These are phyloP conservation scores for Aphanomyces euteiches DNA, from an alignment of 352 stramenopile genomes.

Conservation along the genomic window DNA sequence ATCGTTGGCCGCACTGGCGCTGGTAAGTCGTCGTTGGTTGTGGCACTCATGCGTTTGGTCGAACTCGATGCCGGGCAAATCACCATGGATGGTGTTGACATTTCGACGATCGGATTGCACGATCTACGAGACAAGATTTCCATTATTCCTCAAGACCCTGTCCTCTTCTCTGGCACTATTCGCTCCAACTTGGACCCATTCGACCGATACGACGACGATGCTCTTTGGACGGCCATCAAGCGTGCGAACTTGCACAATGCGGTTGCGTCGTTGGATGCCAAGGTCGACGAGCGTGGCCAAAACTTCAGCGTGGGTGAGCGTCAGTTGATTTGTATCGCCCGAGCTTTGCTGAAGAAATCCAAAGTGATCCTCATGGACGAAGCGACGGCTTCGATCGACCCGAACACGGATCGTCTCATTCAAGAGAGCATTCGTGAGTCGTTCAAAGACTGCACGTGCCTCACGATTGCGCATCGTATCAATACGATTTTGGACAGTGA, in stretches of 20 bases:
- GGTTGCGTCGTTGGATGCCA: conserved; percentile 69
- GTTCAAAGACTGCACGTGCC: conserved; percentile 83
- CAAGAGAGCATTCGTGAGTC: conserved; percentile 76
- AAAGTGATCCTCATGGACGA: conserved; percentile 97
- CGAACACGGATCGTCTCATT: conserved; percentile 59
- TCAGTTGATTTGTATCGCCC: conserved; percentile 94
- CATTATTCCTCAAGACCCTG: conserved; percentile 93
- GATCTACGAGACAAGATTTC: conserved; percentile 73
- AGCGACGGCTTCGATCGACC: conserved; percentile 91
- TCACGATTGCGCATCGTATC: conserved; percentile 93
- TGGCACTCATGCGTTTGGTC: conserved; percentile 87
- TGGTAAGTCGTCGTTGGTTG: conserved; percentile 87
- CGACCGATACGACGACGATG: conserved; percentile 55
- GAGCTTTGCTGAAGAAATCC: conserved; percentile 90
- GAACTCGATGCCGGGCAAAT: conserved; percentile 80
- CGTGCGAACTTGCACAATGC: conserved; percentile 69
- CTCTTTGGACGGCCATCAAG: conserved; percentile 56
- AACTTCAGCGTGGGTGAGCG: conserved; percentile 96
- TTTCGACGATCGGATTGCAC: conserved; percentile 61
- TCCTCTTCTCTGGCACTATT: conserved; percentile 90
- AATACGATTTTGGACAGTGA: conserved; percentile 92
- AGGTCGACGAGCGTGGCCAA: conserved; percentile 88
- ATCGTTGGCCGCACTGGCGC: conserved; percentile 80
- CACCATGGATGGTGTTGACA: conserved; percentile 87
- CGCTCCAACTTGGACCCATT: conserved; percentile 90